Evolutionary conservation across 306 rosid genomes (phyloP).

Genomic region (Malus orientalis): DNA sequence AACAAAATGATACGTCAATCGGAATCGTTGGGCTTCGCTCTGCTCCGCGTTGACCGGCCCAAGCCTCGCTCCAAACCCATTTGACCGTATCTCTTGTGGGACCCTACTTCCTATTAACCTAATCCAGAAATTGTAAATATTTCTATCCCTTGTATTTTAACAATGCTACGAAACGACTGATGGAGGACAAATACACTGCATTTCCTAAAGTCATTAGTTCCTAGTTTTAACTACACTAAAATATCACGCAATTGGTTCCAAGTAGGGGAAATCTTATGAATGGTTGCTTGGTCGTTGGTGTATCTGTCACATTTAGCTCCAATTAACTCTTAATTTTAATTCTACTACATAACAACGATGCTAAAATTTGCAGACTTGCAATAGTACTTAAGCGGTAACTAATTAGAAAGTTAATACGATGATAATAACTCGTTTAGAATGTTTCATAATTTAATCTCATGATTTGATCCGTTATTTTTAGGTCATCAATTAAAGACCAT

Average conservation of each 20-base stretch:
- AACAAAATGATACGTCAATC: constrained; percentile 9
- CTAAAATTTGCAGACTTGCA: too few relatives aligned
- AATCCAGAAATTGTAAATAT: too few relatives aligned
- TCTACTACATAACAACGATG: too few relatives aligned
- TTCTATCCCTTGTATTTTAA: neutral
- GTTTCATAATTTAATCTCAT: neutral
- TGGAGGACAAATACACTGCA: neutral
- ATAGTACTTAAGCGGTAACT: too few relatives aligned
- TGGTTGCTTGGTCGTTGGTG: too few relatives aligned
- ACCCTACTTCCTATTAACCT: neutral
- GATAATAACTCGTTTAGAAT: neutral
- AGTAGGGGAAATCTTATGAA: neutral
- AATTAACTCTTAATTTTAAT: too few relatives aligned
- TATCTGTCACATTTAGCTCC: too few relatives aligned
- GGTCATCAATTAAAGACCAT: neutral
- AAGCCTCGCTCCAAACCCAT: constrained; percentile 34
- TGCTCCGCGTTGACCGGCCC: constrained; percentile 76
- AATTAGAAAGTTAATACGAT: too few relatives aligned
- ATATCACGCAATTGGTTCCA: neutral
- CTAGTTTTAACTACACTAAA: neutral
- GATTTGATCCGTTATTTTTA: too few relatives aligned
- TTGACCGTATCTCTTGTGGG: constrained; percentile 36
- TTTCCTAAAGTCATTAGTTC: neutral
- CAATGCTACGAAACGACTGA: neutral
- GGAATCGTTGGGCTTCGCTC: constrained; percentile 25